Evolutionary conservation across 2,329 filamentous ascomycete genomes (phyloP), one percentile per base, ranked within the genome.

Genomic region (Elsinoe batatas): DNA sequence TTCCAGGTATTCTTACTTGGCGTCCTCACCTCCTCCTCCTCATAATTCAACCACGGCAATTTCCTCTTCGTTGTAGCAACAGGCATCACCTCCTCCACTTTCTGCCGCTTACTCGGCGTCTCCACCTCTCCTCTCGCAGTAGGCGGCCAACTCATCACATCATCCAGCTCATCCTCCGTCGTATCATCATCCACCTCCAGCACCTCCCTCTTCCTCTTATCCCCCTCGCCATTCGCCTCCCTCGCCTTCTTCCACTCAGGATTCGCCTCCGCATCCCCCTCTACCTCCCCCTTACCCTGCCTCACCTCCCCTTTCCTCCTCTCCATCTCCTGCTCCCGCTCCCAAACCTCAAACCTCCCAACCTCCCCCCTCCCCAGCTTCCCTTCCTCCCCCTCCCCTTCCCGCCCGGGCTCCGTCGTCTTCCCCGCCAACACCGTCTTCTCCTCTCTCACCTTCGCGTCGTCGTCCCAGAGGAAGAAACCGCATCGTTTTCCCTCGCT

Each of bases 381-480:
- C 63, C 63, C 32, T 37, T n/a, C 37, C 26, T 36, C 15, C 38
- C 62, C 65, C 63, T 43, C 51, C 37, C 37, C 26, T 17, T 30
- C 38, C 62, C 65, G 64, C 3, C 64, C 64, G 12, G 63, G 63
- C 47, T 65, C 47, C n/a, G 68, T 74, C 56, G 70, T 68, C 35
- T 75, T 74, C 59, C 78, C 79, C 56, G 64, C 71, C 54, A 76
- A 56, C 17, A 79, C 66, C 18, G 73, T 72, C 11, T 64, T 64
- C 50, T 75, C 73, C 64, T 79, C 76, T 53, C 79, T 69, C 15
- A 61, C 58, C 40, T 69, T 67, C 0, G 80, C 80, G 42, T 80
- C 74, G 12, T 79, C 73, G 6, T 77, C 71, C 78, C 79, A 83
- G 0, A 83, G 65, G 60, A 82, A 83, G 67, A 83, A 80, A 0